Evolutionary conservation across 345 rosid species (phyloP).

Genomic region (Hypericum androsaemum): DNA sequence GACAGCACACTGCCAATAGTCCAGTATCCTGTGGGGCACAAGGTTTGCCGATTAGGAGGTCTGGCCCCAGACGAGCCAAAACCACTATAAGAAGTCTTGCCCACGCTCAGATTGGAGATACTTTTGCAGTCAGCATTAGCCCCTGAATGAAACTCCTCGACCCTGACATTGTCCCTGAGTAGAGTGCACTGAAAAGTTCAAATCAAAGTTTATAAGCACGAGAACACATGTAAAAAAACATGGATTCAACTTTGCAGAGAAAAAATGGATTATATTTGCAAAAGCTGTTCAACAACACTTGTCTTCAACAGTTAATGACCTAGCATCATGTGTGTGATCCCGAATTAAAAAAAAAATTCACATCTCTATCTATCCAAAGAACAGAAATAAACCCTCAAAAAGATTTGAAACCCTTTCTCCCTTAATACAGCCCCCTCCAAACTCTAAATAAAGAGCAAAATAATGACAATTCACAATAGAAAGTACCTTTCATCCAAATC

Average conservation of each 20-base stretch:
- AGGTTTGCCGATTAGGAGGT: constrained; percentile 20
- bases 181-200: constrained; percentile 88
- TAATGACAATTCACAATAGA: constrained; percentile 2
- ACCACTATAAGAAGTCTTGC: constrained; percentile 16
- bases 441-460: background rate
- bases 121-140: constrained; percentile 19
- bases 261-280: no score
- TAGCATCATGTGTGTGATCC: no score
- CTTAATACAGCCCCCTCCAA: no score
- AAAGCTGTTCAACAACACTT: no score
- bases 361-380: no score
- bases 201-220: constrained; percentile 73
- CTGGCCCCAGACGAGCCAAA: constrained; percentile 10
- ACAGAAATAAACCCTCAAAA: no score
- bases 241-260: background rate
- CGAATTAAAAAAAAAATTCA: no score
- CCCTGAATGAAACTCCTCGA: constrained; percentile 32
- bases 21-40: constrained; percentile 18
- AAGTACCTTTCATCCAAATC: constrained; percentile 47
- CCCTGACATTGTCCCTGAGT: constrained; percentile 69
- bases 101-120: constrained; percentile 11
- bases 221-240: constrained; percentile 7
- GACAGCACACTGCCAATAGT: constrained; percentile 16
- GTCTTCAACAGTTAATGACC: no score
- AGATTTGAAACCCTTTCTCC: no score